phyloP scores from a whole-genome alignment of 768 basidiomycete species.

The Kwoniella botswanensis region DNA sequence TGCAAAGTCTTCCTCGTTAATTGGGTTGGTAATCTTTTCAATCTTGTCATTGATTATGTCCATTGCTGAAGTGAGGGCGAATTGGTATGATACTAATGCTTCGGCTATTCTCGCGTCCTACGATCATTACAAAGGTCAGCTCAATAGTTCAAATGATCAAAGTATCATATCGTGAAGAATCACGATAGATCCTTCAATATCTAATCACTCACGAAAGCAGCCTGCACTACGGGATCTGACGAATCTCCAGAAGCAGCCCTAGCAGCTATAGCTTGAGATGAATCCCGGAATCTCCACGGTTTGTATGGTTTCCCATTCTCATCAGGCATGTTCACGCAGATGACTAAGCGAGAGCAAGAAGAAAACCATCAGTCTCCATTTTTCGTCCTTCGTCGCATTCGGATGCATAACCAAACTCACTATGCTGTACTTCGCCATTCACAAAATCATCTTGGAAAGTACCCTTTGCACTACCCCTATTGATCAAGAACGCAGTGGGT shows the following conservation, averaged over 20 bases:
- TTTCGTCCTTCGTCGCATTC: no score
- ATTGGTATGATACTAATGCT: slow-evolving; percentile 56
- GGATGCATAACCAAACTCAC: slow-evolving; percentile 34
- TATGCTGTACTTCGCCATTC: slow-evolving; percentile 59
- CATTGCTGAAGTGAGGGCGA: slow-evolving; percentile 50
- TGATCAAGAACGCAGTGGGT: slow-evolving; percentile 55
- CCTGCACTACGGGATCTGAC: slow-evolving; percentile 15
- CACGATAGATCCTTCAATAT: no score
- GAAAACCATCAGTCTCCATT: no score
- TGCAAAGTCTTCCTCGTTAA: slow-evolving; percentile 16
- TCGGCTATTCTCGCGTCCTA: slow-evolving; percentile 54
- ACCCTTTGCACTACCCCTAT: slow-evolving; percentile 55
- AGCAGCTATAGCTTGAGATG: slow-evolving; percentile 45
- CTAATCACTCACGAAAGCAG: slow-evolving; percentile 25
- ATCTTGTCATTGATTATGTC: slow-evolving; percentile 43
- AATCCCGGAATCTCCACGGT: slow-evolving; percentile 56
- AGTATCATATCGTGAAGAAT: no score
- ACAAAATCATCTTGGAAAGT: slow-evolving; percentile 57
- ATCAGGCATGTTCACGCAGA: slow-evolving; percentile 55
- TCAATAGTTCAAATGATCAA: neutral
- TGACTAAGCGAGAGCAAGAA: slow-evolving; percentile 43
- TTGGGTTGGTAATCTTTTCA: slow-evolving; percentile 26
- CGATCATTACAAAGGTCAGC: neutral
- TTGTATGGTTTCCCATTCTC: slow-evolving; percentile 50
- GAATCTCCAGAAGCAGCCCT: slow-evolving; percentile 29